Evolutionary conservation across 495 filamentous ascomycete genomes (phyloP).

Genomic region (Aspergillus bertholletiae): DNA sequence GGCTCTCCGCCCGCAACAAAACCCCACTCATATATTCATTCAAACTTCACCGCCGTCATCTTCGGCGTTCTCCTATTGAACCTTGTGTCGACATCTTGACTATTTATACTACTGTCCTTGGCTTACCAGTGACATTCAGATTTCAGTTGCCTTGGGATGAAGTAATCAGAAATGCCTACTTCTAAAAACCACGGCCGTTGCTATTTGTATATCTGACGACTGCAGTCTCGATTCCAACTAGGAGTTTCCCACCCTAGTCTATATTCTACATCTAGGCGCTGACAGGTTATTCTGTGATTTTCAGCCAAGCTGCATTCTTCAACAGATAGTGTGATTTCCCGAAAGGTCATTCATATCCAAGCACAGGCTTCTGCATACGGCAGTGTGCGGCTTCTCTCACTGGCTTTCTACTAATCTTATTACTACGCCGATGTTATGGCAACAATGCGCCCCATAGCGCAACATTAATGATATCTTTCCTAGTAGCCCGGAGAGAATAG

Average conservation of each 20-base stretch:
- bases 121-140: neutral
- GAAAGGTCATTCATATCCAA: neutral
- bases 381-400: neutral
- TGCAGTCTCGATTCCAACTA: neutral
- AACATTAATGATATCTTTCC: neutral
- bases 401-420: neutral
- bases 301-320: neutral
- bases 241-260: neutral
- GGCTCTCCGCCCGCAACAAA: conserved; percentile 3
- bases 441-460: conserved; percentile 12
- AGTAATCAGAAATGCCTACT: neutral
- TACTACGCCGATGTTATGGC: neutral
- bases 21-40: neutral
- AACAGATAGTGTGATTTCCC: neutral
- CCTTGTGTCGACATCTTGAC: neutral
- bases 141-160: neutral
- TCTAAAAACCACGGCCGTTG: neutral
- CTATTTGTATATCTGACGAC: neutral
- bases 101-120: neutral
- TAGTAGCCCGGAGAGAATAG: conserved; percentile 3
- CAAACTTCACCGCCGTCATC: conserved; percentile 2
- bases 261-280: neutral
- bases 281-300: neutral
- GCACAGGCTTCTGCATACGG: neutral
- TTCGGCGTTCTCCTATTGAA: neutral